Evolutionary conservation across 306 rosid genomes (phyloP), one percentile per base, ranked within the genome.

Genomic region (Trichosanthes truncata): DNA sequence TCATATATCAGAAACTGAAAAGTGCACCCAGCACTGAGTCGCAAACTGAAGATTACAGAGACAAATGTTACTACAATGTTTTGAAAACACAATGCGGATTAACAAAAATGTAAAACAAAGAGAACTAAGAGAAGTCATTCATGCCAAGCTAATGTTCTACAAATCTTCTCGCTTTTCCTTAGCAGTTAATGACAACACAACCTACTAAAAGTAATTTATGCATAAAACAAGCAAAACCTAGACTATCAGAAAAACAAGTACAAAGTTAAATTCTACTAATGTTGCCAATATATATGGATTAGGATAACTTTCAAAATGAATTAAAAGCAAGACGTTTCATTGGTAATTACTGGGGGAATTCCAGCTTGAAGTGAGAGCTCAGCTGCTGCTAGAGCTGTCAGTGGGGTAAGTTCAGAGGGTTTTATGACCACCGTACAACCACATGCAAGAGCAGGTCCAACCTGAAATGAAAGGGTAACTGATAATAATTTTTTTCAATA

Each of bases 361-460:
- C 97, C 98, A 84, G 99, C 99, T 84, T 91, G 94, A 85, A 91
- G 87, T 45, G 98, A 79, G 78, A 95, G 99, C 81, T 95, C 98
- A 65, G 97, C 99, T 68, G 97, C 96, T 80, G 99, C 99, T 74
- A 95, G 89, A 82, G 99, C 99, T 25, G 97, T 95, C 85, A 95
- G 95, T 59, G 99, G 99, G 6, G 99, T 95, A 55, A 91, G 88
- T 81, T 95, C 99, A 84, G 99, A 89, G 84, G 99, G 99, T 84
- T 95, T 95, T 88, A 95, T 81, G 72, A 95, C 92, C 73, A 89
- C 97, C 35, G 99, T 95, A 83, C 99, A 95, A 79, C 99, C 99
- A 86, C 97, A 87, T 56, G 97, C 99, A 85, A 95, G 97, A 82
- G 99, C 98, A 76, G 99, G 98, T 80, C 98, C 99, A 87, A 95